Conservation (phyloP, 352 stramenopile genomes). For the Pythium grandisporangium region DNA sequence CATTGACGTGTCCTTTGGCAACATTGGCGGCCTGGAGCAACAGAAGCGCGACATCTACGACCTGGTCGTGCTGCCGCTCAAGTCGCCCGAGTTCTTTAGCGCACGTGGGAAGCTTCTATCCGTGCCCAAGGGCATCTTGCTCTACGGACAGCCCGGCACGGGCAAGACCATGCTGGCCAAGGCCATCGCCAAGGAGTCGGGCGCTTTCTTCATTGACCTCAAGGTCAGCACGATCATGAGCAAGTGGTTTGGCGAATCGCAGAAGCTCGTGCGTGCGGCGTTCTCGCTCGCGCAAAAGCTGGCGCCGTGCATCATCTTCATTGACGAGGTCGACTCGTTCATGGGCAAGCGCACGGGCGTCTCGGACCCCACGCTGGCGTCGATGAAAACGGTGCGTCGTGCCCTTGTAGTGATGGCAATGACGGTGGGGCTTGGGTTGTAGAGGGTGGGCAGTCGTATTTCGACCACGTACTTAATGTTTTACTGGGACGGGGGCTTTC, state of each 20-base stretch:
- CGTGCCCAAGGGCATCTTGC: slow-evolving; percentile 79
- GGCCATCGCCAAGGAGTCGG: slow-evolving; percentile 93
- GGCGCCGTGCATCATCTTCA: slow-evolving; percentile 96
- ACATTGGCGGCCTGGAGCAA: slow-evolving; percentile 94
- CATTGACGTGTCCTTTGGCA: slow-evolving; percentile 88
- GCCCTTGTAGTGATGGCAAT: not conserved
- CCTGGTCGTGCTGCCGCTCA: slow-evolving; percentile 90
- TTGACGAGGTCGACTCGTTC: slow-evolving; percentile 95
- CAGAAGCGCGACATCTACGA: slow-evolving; percentile 96
- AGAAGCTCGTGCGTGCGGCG: slow-evolving; percentile 91
- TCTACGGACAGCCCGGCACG: slow-evolving; percentile 76
- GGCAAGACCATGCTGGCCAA: slow-evolving; percentile 92
- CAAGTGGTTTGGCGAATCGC: slow-evolving; percentile 87
- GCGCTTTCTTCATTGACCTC: slow-evolving; percentile 84
- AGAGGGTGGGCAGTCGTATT: too few relatives aligned
- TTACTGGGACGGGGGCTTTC: too few relatives aligned
- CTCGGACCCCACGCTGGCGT: slow-evolving; percentile 74
- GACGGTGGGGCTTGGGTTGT: too few relatives aligned
- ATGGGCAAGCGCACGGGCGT: slow-evolving; percentile 80
- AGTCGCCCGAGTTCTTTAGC: slow-evolving; percentile 90
- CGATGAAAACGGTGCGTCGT: slow-evolving; percentile 77
- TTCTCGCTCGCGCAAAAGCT: slow-evolving; percentile 94
- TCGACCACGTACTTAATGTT: too few relatives aligned
- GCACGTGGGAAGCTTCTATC: slow-evolving; percentile 78
- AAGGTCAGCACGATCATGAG: slow-evolving; percentile 89